These are phyloP conservation scores for Zancudomyces culisetae DNA, from an alignment of 371 early-diverging fungal genomes.

Conservation along the genomic window DNA sequence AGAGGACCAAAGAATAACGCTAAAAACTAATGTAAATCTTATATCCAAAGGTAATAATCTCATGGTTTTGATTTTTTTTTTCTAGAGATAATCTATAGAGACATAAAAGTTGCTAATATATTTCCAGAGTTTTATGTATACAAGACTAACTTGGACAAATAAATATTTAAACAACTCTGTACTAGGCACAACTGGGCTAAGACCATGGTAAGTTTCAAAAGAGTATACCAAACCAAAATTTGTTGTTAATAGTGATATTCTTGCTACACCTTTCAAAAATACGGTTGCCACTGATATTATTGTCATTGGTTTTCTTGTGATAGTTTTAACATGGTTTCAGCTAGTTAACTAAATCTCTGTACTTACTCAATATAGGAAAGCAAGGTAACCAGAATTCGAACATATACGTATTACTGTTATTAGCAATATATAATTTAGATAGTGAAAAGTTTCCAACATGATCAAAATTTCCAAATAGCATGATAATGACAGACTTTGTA, in stretches of 20 bases:
- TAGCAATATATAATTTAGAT: too few species aligned
- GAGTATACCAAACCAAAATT: too few species aligned
- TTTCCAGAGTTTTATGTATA: too few species aligned
- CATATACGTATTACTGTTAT: too few species aligned
- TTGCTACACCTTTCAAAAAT: too few species aligned
- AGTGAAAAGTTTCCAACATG: too few species aligned
- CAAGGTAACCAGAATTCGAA: neutral
- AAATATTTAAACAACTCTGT: neutral
- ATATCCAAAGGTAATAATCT: neutral
- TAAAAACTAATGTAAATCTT: neutral
- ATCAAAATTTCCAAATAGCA: too few species aligned
- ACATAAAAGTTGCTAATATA: too few species aligned
- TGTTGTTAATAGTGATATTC: too few species aligned
- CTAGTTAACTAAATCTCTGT: neutral
- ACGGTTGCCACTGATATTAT: too few species aligned
- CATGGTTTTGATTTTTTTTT: neutral
- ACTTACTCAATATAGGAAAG: neutral
- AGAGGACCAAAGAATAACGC: neutral
- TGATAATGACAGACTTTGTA: neutral
- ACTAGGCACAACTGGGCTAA: conserved; percentile 1
- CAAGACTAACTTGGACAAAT: too few species aligned
- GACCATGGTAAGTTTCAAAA: conserved; percentile 2
- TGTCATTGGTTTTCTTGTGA: neutral
- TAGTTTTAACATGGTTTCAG: neutral
- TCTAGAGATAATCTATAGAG: too few species aligned